A percentile compares a stretch with the other conserved stretches of the same genome.
These are phyloP conservation scores for Fusarium sp. DNA, from an alignment of 2,329 filamentous ascomycete genomes.

Conservation along the genomic window DNA sequence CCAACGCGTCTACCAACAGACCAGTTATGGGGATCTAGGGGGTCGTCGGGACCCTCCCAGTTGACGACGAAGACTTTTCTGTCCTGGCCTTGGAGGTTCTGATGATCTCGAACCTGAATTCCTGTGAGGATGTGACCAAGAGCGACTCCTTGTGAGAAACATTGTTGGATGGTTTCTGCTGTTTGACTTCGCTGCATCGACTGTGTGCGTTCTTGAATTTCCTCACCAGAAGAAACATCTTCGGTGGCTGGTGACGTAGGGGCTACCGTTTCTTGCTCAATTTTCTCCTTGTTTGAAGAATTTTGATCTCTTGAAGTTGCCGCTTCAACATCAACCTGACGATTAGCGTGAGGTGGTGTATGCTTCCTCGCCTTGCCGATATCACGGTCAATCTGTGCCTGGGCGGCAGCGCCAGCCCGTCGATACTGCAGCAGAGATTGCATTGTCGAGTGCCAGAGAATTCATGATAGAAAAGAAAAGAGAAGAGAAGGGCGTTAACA, in stretches of 20 bases:
- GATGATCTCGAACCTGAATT: constrained; percentile 47
- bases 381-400: constrained; percentile 38
- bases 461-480: background rate
- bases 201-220: background rate
- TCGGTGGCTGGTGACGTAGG: background rate
- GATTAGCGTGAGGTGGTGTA: background rate
- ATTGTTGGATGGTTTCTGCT: constrained; percentile 19
- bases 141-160: constrained; percentile 24
- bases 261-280: background rate
- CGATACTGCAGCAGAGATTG: constrained; percentile 38
- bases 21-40: constrained; percentile 60
- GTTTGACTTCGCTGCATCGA: constrained; percentile 12
- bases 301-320: background rate
- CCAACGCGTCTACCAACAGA: constrained; percentile 50
- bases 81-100: constrained; percentile 33
- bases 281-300: background rate
- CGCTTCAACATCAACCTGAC: constrained; percentile 5
- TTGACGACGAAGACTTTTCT: constrained; percentile 49
- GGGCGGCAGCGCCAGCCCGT: constrained; percentile 32
- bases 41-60: constrained; percentile 52
- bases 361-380: constrained; percentile 17
- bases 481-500: background rate
- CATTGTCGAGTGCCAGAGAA: constrained; percentile 9
- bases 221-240: background rate
- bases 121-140: constrained; percentile 48